These are phyloP conservation scores for Trematosphaeria pertusa DNA, from an alignment of 2,329 filamentous ascomycete genomes.

Conservation along the genomic window DNA sequence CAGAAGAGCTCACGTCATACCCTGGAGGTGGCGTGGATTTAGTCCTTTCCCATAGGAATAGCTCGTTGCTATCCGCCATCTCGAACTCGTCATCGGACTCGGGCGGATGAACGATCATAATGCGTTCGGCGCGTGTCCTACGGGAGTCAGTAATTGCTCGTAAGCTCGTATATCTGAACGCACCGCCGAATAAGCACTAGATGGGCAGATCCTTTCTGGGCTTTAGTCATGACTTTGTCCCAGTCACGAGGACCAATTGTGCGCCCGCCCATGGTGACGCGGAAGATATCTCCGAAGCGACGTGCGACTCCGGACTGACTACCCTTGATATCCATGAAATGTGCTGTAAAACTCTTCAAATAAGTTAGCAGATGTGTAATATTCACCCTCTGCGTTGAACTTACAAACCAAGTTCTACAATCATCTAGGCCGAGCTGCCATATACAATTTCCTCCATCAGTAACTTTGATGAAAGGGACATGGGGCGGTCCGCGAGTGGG, in stretches of 20 bases:
- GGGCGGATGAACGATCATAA: not conserved
- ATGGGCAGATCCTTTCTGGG: not conserved
- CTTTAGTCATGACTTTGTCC: not conserved
- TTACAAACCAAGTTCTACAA: not conserved
- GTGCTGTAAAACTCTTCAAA: not conserved
- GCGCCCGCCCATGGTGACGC: not conserved
- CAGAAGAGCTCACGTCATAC: no score
- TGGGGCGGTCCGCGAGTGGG: not conserved
- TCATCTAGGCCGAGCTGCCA: not conserved
- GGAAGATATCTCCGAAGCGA: not conserved
- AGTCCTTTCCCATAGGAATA: not conserved
- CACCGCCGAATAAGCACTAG: not conserved
- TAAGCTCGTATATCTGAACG: no score
- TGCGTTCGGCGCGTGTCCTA: no score
- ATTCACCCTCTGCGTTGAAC: no score
- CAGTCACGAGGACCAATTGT: not conserved
- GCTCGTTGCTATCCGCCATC: not conserved
- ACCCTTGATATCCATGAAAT: not conserved
- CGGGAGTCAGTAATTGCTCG: no score
- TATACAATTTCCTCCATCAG: not conserved
- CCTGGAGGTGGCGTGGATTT: not conserved
- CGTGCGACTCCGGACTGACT: not conserved
- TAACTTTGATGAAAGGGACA: not conserved
- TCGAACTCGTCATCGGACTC: not conserved
- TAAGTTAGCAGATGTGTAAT: not conserved